Conservation (phyloP, 371 early-diverging fungal genomes). For the Dipsacomyces acuminosporus region DNA sequence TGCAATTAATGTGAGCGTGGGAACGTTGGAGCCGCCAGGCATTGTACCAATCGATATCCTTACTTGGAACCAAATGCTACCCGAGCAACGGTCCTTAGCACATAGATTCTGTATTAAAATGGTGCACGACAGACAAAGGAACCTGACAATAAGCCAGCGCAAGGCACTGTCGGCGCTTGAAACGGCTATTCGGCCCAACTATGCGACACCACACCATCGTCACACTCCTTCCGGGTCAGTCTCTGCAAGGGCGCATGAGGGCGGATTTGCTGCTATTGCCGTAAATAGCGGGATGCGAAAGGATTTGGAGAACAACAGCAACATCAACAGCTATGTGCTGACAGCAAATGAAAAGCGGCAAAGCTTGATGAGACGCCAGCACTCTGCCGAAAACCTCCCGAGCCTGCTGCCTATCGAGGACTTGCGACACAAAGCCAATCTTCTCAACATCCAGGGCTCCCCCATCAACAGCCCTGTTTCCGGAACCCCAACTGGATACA, state of each 20-base stretch:
- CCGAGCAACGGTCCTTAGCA: constrained; percentile 34
- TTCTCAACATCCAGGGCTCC: neutral
- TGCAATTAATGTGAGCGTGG: neutral
- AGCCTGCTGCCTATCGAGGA: neutral
- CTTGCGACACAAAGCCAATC: neutral
- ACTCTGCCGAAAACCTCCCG: constrained; percentile 24
- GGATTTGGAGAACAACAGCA: neutral
- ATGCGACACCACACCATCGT: neutral
- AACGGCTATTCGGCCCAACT: neutral
- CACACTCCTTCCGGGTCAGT: constrained; percentile 14
- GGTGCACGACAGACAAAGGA: constrained; percentile 26
- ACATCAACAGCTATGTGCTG: constrained; percentile 12
- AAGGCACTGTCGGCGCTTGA: neutral
- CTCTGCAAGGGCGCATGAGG: neutral
- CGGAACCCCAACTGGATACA: neutral
- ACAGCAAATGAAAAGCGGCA: constrained; percentile 27
- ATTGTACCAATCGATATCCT: constrained; percentile 38
- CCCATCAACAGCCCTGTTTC: neutral
- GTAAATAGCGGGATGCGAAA: neutral
- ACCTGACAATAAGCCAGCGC: neutral
- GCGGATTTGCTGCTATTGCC: neutral
- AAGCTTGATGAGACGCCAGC: constrained; percentile 30
- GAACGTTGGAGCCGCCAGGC: constrained; percentile 29
- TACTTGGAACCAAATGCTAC: constrained; percentile 42
- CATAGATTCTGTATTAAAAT: constrained; percentile 38